Evolutionary conservation across 2,329 filamentous ascomycete genomes (phyloP).

Genomic region (Alternaria hordeiaustralica): DNA sequence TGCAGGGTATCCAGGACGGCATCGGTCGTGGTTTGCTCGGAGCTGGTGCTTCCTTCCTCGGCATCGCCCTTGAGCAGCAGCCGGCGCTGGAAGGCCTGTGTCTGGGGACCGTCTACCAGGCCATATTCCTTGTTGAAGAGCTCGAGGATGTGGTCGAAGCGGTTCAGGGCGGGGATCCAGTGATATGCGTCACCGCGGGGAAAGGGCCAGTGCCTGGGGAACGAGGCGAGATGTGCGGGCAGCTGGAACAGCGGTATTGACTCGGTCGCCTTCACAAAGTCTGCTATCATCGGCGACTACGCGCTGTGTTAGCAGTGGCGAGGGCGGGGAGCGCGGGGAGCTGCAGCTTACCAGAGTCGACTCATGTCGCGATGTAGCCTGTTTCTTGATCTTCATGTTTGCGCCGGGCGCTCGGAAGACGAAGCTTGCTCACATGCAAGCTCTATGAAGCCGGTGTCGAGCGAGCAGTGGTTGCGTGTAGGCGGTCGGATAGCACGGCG

Average conservation of each 20-base stretch:
- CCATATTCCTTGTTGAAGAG: slow-evolving; percentile 81
- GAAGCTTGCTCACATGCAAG: slow-evolving; percentile 45
- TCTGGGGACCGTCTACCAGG: slow-evolving; percentile 80
- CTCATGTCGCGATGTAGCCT: slow-evolving; percentile 61
- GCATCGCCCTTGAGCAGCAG: slow-evolving; percentile 67
- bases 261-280: slow-evolving; percentile 76
- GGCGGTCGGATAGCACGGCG: background rate
- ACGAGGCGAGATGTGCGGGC: slow-evolving; percentile 75
- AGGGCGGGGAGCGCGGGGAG: background rate
- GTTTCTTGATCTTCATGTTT: slow-evolving; percentile 64
- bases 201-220: slow-evolving; percentile 92
- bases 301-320: slow-evolving; percentile 9
- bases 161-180: slow-evolving; percentile 94
- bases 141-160: slow-evolving; percentile 89
- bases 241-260: slow-evolving; percentile 76
- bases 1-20: slow-evolving; percentile 61
- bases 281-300: slow-evolving; percentile 85
- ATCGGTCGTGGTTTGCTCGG: slow-evolving; percentile 53
- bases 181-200: slow-evolving; percentile 95
- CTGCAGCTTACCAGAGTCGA: slow-evolving; percentile 54
- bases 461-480: background rate
- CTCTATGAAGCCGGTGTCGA: slow-evolving; percentile 8
- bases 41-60: slow-evolving; percentile 47
- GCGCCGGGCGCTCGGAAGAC: slow-evolving; percentile 46
- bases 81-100: slow-evolving; percentile 72